Evolutionary conservation across 1,139 yeast genomes (phyloP).

Genomic region (Saccharomyces hybrid): DNA sequence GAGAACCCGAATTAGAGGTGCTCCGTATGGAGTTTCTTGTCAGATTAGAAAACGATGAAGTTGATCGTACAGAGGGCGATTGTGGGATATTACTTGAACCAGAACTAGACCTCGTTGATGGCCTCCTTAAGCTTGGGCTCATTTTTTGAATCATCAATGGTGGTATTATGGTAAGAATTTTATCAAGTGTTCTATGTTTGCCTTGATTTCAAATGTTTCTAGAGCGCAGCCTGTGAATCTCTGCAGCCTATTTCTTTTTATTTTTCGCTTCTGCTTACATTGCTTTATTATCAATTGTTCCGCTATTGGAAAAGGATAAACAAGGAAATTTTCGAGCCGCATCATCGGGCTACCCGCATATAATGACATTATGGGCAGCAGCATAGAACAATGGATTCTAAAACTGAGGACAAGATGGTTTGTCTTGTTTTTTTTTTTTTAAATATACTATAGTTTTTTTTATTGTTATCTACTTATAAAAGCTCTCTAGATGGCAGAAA

Average conservation of each 20-base stretch:
- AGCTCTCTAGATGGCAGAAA: background rate
- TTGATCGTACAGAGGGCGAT: constrained; percentile 17
- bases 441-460: background rate
- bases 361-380: background rate
- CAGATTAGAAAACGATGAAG: constrained; percentile 13
- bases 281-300: background rate
- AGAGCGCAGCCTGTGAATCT: background rate
- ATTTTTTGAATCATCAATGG: constrained; percentile 11
- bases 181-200: background rate
- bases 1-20: constrained; percentile 12
- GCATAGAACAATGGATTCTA: background rate
- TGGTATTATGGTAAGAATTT: background rate
- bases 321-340: background rate
- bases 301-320: background rate
- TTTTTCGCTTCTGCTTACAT: background rate
- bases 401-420: background rate
- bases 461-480: background rate
- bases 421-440: background rate
- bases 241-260: constrained; percentile 2
- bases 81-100: constrained; percentile 5
- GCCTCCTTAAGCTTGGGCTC: constrained; percentile 8
- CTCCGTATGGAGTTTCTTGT: constrained; percentile 7
- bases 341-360: background rate
- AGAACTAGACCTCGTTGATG: constrained; percentile 9
- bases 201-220: background rate